These are phyloP conservation scores for Gnomoniopsis smithogilvyi DNA, from an alignment of 2,329 filamentous ascomycete genomes.

Conservation along the genomic window DNA sequence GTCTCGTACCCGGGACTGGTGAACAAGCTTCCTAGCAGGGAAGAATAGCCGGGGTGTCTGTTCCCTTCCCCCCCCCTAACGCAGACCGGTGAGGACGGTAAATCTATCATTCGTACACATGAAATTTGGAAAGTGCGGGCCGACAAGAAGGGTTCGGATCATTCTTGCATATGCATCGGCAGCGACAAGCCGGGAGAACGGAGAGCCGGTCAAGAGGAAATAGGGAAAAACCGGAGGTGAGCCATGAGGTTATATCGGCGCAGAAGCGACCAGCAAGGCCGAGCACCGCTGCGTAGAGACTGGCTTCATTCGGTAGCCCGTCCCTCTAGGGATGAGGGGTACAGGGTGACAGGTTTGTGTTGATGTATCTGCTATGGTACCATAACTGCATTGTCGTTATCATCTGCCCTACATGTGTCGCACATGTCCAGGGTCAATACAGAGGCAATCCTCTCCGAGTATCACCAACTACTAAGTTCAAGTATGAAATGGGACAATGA, in stretches of 20 bases:
- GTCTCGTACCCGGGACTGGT: not conserved
- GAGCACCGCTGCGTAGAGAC: not conserved
- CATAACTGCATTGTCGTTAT: not conserved
- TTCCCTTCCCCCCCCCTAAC: not conserved
- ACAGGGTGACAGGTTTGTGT: not conserved
- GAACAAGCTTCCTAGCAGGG: not conserved
- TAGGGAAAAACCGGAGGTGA: conserved; percentile 2
- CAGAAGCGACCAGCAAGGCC: not conserved
- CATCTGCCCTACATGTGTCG: not conserved
- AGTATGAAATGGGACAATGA: not conserved
- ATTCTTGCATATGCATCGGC: not conserved
- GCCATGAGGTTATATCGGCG: conserved; percentile 6
- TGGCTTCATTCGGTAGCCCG: too few species aligned
- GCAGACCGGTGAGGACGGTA: not conserved
- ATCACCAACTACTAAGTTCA: not conserved
- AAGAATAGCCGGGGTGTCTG: not conserved
- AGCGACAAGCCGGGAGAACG: conserved; percentile 5
- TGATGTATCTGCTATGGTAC: not conserved
- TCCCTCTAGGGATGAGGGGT: not conserved
- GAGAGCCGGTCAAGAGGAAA: not conserved
- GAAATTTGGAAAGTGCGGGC: not conserved
- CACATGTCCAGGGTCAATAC: not conserved
- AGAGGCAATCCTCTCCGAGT: not conserved
- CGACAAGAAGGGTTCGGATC: not conserved
- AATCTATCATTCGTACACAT: not conserved